A percentile compares a stretch with the other conserved stretches of the same genome.
Conservation (phyloP, 345 rosid species). For the Hypericum perforatum region DNA sequence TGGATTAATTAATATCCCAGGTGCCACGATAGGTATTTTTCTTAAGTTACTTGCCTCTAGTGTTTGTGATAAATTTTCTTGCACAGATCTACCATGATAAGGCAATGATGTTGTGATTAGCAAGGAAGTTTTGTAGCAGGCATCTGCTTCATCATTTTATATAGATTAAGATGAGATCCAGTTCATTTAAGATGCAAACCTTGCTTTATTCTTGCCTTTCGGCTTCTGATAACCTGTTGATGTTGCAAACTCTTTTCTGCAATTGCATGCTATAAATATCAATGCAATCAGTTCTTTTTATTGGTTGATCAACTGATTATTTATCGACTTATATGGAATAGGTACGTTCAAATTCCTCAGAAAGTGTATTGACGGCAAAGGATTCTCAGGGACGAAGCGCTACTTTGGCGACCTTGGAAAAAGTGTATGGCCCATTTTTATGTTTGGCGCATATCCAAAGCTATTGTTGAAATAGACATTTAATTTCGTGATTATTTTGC, state of each 20-base stretch:
- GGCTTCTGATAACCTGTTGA: no score
- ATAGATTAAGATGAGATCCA: no score
- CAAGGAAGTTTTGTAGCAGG: no score
- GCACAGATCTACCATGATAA: background rate
- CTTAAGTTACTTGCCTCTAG: background rate
- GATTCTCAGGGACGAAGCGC: conserved; percentile 78
- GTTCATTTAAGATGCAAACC: no score
- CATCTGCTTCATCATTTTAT: no score
- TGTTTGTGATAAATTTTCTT: background rate
- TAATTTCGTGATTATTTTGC: conserved; percentile 29
- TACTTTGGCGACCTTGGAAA: conserved; percentile 89
- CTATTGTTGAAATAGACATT: conserved; percentile 7
- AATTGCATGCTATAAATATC: background rate
- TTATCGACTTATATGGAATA: conserved; percentile 22
- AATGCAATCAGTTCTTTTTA: conserved; percentile 2
- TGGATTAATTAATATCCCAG: conserved; percentile 66
- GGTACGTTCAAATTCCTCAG: conserved; percentile 85
- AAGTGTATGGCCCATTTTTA: conserved; percentile 46
- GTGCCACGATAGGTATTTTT: conserved; percentile 60
- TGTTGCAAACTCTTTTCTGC: no score
- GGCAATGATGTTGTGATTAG: no score
- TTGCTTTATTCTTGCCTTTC: no score
- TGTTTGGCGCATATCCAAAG: conserved; percentile 7
- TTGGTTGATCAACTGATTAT: conserved; percentile 12
- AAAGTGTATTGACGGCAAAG: conserved; percentile 59